phyloP scores from a whole-genome alignment of 2,329 filamentous ascomycete genomes.

The Claviceps africana region DNA sequence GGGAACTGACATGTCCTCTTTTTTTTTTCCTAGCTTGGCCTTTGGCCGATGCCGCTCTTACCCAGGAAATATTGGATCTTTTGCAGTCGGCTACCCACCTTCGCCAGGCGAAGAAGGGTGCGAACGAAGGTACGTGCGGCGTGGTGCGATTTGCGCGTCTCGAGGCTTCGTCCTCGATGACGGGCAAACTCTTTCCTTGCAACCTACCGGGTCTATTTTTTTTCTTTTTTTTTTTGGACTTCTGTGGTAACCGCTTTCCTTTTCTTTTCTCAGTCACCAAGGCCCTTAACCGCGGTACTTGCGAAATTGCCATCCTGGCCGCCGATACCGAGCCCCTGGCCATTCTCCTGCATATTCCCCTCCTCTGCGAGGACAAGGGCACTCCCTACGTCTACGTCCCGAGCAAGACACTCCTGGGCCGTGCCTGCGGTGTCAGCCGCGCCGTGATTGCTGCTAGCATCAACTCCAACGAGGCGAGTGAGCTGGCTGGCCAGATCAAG shows the following conservation, averaged over 20 bases:
- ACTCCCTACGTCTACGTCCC: conserved; percentile 53
- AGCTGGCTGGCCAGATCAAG: conserved; percentile 77
- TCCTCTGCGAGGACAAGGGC: conserved; percentile 73
- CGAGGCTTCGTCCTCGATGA: too few species aligned
- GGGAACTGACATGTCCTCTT: not conserved
- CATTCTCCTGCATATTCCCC: conserved; percentile 78
- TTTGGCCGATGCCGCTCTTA: conserved; percentile 57
- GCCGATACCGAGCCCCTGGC: conserved; percentile 79
- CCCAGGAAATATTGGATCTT: conserved; percentile 71
- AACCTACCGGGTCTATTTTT: not conserved
- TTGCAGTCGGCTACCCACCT: conserved; percentile 55
- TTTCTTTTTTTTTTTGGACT: not conserved
- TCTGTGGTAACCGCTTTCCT: conserved; percentile 5
- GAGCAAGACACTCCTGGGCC: conserved; percentile 70
- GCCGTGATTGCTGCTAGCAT: conserved; percentile 79
- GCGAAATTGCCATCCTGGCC: conserved; percentile 77
- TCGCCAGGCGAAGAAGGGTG: conserved; percentile 77
- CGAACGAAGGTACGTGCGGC: conserved; percentile 48
- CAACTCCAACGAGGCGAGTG: conserved; percentile 81
- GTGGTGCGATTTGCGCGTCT: not conserved
- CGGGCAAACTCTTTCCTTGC: too few species aligned
- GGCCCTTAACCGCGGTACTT: conserved; percentile 79
- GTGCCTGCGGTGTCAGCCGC: conserved; percentile 78
- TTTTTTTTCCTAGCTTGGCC: conserved; percentile 43
- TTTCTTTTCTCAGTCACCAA: conserved; percentile 57